phyloP scores from a whole-genome alignment of 768 basidiomycete species.

The Macrolepiota albuminosa region DNA sequence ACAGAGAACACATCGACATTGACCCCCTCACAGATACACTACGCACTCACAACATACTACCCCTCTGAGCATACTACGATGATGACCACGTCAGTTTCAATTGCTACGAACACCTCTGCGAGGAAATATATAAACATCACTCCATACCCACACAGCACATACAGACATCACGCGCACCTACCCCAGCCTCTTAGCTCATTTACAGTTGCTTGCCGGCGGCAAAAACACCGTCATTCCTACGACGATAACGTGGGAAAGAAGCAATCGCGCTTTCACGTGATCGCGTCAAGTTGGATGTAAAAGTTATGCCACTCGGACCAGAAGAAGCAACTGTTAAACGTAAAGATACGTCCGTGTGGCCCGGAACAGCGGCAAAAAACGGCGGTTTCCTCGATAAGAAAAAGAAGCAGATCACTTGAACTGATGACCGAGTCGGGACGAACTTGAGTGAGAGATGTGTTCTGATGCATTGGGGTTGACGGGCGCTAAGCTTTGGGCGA shows the following conservation, averaged over 20 bases:
- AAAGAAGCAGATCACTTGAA: constrained; percentile 6
- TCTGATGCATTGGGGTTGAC: neutral
- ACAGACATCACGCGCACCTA: too few relatives aligned
- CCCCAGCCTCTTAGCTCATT: too few relatives aligned
- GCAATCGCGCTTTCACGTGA: constrained; percentile 4
- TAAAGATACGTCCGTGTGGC: neutral
- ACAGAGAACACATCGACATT: too few relatives aligned
- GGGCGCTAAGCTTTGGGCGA: neutral
- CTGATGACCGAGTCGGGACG: constrained; percentile 6
- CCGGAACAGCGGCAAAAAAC: neutral
- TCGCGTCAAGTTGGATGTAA: neutral
- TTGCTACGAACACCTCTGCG: too few relatives aligned
- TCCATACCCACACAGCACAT: too few relatives aligned
- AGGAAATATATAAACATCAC: too few relatives aligned
- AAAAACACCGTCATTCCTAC: neutral
- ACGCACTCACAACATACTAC: too few relatives aligned
- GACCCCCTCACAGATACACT: too few relatives aligned
- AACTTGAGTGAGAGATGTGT: neutral
- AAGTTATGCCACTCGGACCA: neutral
- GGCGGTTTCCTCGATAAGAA: constrained; percentile 10
- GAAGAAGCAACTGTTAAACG: neutral
- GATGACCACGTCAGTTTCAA: too few relatives aligned
- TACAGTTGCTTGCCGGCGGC: too few relatives aligned
- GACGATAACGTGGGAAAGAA: neutral
- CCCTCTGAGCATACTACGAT: too few relatives aligned